Base-by-base conservation (phyloP, 805 yeast genomes). In the Nakazawaea ambrosiae region DNA sequence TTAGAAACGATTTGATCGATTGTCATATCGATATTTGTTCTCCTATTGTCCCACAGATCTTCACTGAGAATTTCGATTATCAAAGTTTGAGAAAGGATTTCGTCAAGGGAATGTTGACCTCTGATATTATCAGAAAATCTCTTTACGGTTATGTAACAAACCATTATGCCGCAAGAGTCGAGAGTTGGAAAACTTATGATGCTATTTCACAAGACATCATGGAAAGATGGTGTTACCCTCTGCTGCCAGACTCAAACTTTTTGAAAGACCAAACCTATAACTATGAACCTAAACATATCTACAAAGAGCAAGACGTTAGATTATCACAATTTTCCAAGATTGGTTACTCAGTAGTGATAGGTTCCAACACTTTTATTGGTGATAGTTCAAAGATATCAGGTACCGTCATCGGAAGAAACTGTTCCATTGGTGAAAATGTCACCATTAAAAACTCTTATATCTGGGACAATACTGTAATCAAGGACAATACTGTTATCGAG, bases 1-100 rank as follows among this genome's bases (percentile, higher is more conserved):
- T 92, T 41, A 75, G 96, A 54, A 92, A 92, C 57, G 97, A 92
- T 58, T 72, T 92, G 45, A 89, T 92, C 42, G 98, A 92, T 63
- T 92, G 98, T 57, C 92, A 84, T 55, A 88, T 92, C 39, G 98
- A 92, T 61, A 87, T 92, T 43, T 92, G 98, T 60, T 72, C 97
- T 5, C 87, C 95, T 2, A 87, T 81, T 47, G 96, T 92, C 9
- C 97, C 97, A 1, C 92, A 94, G 12, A 81, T 90, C 43, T 92
- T 90, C 63, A 95, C 87, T 50, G 98, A 92, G 53, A 90, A 92
- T 58, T 92, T 92, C 51, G 98, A 92, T 62, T 92, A 89, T 57
- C 96, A 90, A 58, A 66, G 75, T 36, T 65, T 90, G 45, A 73
- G 98, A 57, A 68, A 73, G 25, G 97, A 92, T 60, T 92, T 90